These are phyloP conservation scores for Saccharomycopsis capsularis DNA, from an alignment of 805 yeast species.

Conservation along the genomic window DNA sequence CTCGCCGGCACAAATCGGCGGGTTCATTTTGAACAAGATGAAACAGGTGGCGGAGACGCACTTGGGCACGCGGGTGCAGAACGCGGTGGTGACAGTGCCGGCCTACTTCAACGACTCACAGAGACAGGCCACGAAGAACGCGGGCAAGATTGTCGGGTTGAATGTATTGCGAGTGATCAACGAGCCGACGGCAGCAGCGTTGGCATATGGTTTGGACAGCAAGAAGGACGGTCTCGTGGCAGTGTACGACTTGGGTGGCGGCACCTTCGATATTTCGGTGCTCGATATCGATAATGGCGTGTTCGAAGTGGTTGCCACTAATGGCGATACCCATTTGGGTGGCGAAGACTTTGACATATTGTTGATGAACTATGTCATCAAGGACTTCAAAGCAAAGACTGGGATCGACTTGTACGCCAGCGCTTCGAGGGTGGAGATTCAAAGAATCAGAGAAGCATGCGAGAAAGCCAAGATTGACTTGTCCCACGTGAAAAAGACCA, in stretches of 20 bases:
- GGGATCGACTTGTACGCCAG: conserved; percentile 52
- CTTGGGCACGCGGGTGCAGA: conserved; percentile 44
- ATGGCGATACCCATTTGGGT: conserved; percentile 80
- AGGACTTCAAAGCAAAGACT: conserved; percentile 46
- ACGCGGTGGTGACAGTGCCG: conserved; percentile 80
- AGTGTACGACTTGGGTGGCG: conserved; percentile 75
- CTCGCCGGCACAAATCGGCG: conserved; percentile 70
- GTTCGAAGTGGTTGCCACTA: conserved; percentile 75
- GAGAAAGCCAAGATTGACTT: conserved; percentile 72
- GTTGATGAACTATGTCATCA: conserved; percentile 49
- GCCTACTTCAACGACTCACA: conserved; percentile 80
- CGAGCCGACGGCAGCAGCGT: conserved; percentile 83
- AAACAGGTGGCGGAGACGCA: conserved; percentile 57
- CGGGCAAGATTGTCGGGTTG: conserved; percentile 70
- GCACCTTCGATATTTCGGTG: conserved; percentile 76
- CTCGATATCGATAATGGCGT: conserved; percentile 75
- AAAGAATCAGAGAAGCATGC: conserved; percentile 72
- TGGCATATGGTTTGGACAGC: conserved; percentile 69
- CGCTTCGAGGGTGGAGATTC: conserved; percentile 44
- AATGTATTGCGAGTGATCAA: conserved; percentile 70
- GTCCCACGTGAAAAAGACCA: conserved; percentile 56
- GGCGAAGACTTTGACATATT: conserved; percentile 81
- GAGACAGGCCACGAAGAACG: conserved; percentile 76
- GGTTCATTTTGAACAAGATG: conserved; percentile 57
- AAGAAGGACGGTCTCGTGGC: conserved; percentile 34